These are phyloP conservation scores for Colletotrichum sojae DNA, from an alignment of 2,329 filamentous ascomycete species.

Conservation along the genomic window DNA sequence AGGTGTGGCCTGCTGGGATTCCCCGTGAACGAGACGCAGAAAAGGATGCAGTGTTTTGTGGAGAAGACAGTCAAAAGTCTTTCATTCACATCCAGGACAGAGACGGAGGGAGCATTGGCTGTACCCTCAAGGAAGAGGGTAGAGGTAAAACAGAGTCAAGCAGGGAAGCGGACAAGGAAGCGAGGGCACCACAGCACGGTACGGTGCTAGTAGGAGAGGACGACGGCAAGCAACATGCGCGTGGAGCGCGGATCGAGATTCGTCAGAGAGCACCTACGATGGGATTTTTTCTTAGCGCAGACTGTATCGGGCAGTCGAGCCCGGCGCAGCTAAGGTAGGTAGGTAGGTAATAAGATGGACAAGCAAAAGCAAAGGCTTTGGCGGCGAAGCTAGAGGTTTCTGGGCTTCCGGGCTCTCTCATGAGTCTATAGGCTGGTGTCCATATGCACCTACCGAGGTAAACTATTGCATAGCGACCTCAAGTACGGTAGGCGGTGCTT, in stretches of 20 bases:
- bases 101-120: not conserved
- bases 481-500: not conserved
- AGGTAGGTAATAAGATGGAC: too few relatives aligned
- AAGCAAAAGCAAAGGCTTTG: not conserved
- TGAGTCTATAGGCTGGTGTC: too few relatives aligned
- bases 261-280: slow-evolving; percentile 22
- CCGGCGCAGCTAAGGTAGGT: slow-evolving; percentile 6
- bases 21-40: slow-evolving; percentile 37
- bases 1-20: slow-evolving; percentile 18
- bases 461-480: too few relatives aligned
- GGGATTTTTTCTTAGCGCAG: slow-evolving; percentile 36
- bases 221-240: slow-evolving; percentile 36
- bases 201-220: slow-evolving; percentile 24
- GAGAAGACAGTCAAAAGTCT: slow-evolving; percentile 30
- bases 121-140: not conserved
- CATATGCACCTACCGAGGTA: too few relatives aligned
- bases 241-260: slow-evolving; percentile 40
- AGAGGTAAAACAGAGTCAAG: not conserved
- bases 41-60: slow-evolving; percentile 39
- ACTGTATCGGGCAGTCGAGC: slow-evolving; percentile 35
- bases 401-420: too few relatives aligned
- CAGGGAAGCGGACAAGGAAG: not conserved
- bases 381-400: slow-evolving; percentile 3
- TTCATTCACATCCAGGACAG: slow-evolving; percentile 7
- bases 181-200: not conserved